phyloP scores from a whole-genome alignment of 108 stramenopile species.

The Fragilaria crotonensis region DNA sequence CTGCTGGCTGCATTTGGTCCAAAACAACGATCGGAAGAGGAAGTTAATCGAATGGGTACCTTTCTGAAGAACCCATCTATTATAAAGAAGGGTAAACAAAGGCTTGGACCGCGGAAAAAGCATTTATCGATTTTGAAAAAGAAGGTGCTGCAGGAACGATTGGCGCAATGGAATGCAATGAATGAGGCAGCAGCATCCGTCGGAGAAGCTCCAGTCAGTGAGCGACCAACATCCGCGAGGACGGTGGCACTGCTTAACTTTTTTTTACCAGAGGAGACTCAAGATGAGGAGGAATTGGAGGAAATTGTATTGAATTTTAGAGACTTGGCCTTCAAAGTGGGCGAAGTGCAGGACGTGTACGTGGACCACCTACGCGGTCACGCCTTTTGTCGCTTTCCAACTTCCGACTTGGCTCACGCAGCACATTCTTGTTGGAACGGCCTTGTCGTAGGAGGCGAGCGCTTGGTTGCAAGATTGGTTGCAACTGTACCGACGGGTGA shows the following conservation, averaged over 20 bases:
- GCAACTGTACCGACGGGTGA: slow-evolving; percentile 11
- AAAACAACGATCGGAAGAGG: too few species aligned
- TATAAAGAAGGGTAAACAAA: slow-evolving; percentile 9
- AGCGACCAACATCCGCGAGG: background rate
- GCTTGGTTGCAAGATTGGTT: slow-evolving; percentile 10
- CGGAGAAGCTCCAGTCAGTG: background rate
- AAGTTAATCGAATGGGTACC: too few species aligned
- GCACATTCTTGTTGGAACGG: slow-evolving; percentile 60
- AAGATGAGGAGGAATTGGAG: slow-evolving; percentile 76
- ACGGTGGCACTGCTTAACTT: background rate
- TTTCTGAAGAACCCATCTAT: too few species aligned
- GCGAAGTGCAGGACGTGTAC: slow-evolving; percentile 35
- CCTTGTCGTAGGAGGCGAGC: slow-evolving; percentile 46
- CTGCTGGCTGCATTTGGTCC: too few species aligned
- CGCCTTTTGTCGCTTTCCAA: slow-evolving; percentile 42
- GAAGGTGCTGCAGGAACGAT: slow-evolving; percentile 70
- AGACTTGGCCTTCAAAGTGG: slow-evolving; percentile 59
- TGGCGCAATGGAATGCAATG: slow-evolving; percentile 51
- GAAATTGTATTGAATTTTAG: slow-evolving; percentile 58
- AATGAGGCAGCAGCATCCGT: slow-evolving; percentile 15
- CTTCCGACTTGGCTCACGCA: slow-evolving; percentile 33
- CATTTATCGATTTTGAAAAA: slow-evolving; percentile 74
- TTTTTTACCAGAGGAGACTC: slow-evolving; percentile 44
- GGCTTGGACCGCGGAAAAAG: slow-evolving; percentile 39
- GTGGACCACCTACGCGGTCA: slow-evolving; percentile 30